Conservation (phyloP, 2,329 filamentous ascomycete species). For the Ustulina deusta region DNA sequence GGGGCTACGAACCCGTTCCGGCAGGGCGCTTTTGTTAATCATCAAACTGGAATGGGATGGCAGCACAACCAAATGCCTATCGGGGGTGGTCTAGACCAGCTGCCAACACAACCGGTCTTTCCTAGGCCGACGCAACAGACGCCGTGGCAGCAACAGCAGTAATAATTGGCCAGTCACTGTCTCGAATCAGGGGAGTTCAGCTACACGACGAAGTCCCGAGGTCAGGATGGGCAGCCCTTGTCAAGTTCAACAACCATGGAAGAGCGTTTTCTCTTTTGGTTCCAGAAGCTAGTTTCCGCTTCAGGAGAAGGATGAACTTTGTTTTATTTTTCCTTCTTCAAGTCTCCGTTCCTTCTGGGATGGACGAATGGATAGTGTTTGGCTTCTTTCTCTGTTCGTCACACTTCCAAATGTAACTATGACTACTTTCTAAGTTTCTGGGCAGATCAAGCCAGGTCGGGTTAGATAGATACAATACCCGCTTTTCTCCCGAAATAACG, state of each 20-base stretch:
- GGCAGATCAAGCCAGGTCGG: conserved; percentile 3
- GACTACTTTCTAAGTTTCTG: neutral
- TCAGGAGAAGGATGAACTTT: neutral
- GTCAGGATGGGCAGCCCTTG: conserved; percentile 3
- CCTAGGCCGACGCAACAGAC: conserved; percentile 78
- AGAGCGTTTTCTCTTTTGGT: conserved; percentile 22
- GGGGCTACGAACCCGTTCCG: conserved; percentile 96
- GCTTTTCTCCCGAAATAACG: conserved; percentile 11
- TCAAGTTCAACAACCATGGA: conserved; percentile 30
- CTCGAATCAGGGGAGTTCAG: neutral
- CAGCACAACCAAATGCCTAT: conserved; percentile 83
- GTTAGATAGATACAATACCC: conserved; percentile 27
- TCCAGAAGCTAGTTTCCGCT: conserved; percentile 11
- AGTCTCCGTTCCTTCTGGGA: neutral
- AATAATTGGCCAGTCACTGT: conserved; percentile 2
- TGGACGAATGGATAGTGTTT: conserved; percentile 10
- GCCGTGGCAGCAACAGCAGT: conserved; percentile 67
- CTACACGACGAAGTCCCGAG: neutral
- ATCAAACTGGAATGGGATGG: conserved; percentile 89
- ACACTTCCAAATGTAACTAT: conserved; percentile 25
- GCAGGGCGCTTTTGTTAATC: conserved; percentile 89
- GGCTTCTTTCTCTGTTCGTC: conserved; percentile 3
- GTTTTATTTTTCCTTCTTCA: conserved; percentile 11
- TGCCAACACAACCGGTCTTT: conserved; percentile 86
- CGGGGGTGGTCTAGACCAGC: conserved; percentile 81